phyloP scores from a whole-genome alignment of 495 filamentous ascomycete genomes.

The Amorphotheca resinae region DNA sequence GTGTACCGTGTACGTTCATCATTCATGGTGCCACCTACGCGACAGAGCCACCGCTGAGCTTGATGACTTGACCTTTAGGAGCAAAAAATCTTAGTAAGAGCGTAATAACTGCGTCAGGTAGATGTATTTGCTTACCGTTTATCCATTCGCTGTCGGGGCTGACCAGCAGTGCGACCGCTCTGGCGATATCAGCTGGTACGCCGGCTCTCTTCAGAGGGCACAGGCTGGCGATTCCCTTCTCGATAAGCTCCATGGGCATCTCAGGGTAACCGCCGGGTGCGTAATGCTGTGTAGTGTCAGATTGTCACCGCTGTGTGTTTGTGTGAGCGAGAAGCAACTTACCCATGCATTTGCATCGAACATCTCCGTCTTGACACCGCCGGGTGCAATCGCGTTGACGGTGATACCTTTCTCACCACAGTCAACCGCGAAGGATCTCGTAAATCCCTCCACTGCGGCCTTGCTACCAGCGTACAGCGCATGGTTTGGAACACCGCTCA shows the following conservation, averaged over 20 bases:
- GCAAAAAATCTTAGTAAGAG: neutral
- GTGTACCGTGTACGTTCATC: no score
- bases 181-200: constrained; percentile 42
- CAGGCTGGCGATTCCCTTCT: constrained; percentile 27
- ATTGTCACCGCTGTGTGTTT: neutral
- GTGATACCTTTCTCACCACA: constrained; percentile 61
- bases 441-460: constrained; percentile 68
- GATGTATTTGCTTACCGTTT: constrained; percentile 48
- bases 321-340: constrained; percentile 45
- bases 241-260: constrained; percentile 30
- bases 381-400: constrained; percentile 62
- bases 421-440: constrained; percentile 58
- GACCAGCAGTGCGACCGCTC: constrained; percentile 31
- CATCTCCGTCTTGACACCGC: constrained; percentile 78
- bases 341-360: constrained; percentile 48
- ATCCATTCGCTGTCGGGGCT: constrained; percentile 50
- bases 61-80: constrained; percentile 28
- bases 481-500: constrained; percentile 54
- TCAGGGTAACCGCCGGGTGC: constrained; percentile 34
- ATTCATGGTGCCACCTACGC: no score
- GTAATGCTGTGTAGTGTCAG: constrained; percentile 50
- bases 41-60: constrained; percentile 16
- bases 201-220: constrained; percentile 43
- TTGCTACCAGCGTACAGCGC: constrained; percentile 67
- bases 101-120: no score